Evolutionary conservation across 768 basidiomycete species (phyloP).

Genomic region (Agaricus sinodeliciosus): DNA sequence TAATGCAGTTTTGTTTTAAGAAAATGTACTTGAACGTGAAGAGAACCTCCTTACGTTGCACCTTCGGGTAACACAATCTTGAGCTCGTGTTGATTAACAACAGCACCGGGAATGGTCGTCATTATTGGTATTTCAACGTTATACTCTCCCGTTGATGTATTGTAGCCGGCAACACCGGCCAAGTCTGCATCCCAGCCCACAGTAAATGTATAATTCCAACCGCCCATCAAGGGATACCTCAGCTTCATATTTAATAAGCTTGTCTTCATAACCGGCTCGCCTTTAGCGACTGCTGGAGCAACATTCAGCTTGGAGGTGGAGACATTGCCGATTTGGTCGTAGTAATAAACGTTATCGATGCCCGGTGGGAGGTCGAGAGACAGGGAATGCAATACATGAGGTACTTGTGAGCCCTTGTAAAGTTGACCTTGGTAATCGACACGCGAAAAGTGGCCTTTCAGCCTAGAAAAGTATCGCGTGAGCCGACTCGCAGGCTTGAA

Average conservation of each 20-base stretch:
- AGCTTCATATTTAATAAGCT: conserved; percentile 81
- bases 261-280: conserved; percentile 41
- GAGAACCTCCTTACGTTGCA: conserved; percentile 63
- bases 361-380: conserved; percentile 79
- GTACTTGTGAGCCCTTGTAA: conserved; percentile 58
- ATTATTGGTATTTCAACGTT: conserved; percentile 80
- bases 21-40: background rate
- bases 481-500: background rate
- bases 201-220: conserved; percentile 97
- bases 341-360: conserved; percentile 79
- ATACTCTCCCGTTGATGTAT: conserved; percentile 56
- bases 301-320: conserved; percentile 85
- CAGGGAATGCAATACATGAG: conserved; percentile 68
- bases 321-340: conserved; percentile 92
- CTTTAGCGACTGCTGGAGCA: conserved; percentile 57
- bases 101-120: conserved; percentile 72
- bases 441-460: conserved; percentile 95
- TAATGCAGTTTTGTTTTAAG: too few species aligned
- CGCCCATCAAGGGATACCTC: conserved; percentile 89
- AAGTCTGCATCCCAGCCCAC: conserved; percentile 91
- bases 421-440: conserved; percentile 75
- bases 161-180: conserved; percentile 62
- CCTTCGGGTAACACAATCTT: conserved; percentile 88
- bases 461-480: conserved; percentile 35
- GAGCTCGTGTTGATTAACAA: conserved; percentile 75